Base-by-base conservation (phyloP, 352 stramenopile genomes). In the Hyaloperonospora brassicae region DNA sequence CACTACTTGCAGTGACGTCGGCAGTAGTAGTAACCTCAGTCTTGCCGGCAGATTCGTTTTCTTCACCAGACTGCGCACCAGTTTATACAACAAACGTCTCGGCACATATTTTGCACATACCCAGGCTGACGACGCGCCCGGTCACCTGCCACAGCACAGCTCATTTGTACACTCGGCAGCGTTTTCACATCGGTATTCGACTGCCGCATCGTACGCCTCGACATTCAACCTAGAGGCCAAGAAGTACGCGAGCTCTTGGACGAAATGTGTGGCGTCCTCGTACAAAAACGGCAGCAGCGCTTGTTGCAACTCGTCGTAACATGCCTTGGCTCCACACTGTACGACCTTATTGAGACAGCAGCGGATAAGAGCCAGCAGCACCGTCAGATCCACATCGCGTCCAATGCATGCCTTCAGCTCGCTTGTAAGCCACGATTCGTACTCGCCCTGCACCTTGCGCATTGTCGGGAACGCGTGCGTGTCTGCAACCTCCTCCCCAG, bases 381-480 rank as follows among this genome's bases (percentile, higher is more conserved):
- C 72, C 0, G 76, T 85, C 24, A 90, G 62, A 39, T 90, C 76
- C 21, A 87, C 66, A 24, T 82, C 66, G 5, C 66, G 65, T 24
- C 80, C 80, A 55, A 88, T 79, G 45, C 77, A 88, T n/a, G 76
- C 80, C 12, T 55, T 53, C 27, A 90, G 41, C 51, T 90, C 80
- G n/a, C 73, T 73, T 47, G 75, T 50, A 14, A 88, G 44, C 80
- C 80, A 90, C 1, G 39, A 21, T 34, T 72, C 65, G 53, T 84
- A 87, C 59, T 88, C 75, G 22, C 72, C 69, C 25, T 69, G 68
- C 5, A 72, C 31, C 41, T 90, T 90, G 25, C 73, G 50, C 45
- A 81, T 79, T 47, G 57, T 63, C 0, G 67, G 75, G 34, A 66
- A 48, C 8, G 54, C 1, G 17, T 51, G 21, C 5, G 14, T 10